Conservation (phyloP, 192 early-diverging fungal genomes). For the Lunasporangiospora selenospora region DNA sequence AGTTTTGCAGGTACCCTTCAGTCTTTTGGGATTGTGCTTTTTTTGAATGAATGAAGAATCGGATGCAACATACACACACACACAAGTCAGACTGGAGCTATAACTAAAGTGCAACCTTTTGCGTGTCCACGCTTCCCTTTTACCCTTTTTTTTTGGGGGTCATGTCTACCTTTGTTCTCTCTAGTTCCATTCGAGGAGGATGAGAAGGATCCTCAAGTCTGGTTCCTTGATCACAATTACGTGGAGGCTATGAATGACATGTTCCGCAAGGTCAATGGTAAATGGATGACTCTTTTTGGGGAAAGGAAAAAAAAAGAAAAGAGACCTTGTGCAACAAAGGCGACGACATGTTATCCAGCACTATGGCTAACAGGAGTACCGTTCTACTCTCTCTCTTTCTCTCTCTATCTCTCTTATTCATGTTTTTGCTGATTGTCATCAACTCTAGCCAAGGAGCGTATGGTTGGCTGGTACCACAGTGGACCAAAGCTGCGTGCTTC, state of each 20-base stretch:
- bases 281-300: constrained; percentile 1
- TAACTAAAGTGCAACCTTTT: no score
- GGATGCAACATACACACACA: no score
- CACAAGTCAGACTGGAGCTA: background rate
- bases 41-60: background rate
- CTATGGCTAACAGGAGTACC: no score
- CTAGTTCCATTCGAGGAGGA: constrained; percentile 99
- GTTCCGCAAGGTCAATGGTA: constrained; percentile 99
- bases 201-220: constrained; percentile 96
- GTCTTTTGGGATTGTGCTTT: no score
- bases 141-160: no score
- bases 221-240: constrained; percentile 99
- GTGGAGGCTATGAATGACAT: constrained; percentile 99
- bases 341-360: no score
- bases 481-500: constrained; percentile 97
- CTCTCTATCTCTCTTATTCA: background rate
- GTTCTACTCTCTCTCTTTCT: constrained; percentile 1
- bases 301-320: no score
- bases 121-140: background rate
- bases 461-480: constrained; percentile 99
- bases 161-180: no score
- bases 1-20: constrained; percentile 88
- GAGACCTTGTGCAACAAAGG: no score
- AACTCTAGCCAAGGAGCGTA: constrained; percentile 91
- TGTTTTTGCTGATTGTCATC: constrained; percentile 4